Evolutionary conservation across 2,329 filamentous ascomycete genomes (phyloP).

Genomic region (Colletotrichum noveboracense): DNA sequence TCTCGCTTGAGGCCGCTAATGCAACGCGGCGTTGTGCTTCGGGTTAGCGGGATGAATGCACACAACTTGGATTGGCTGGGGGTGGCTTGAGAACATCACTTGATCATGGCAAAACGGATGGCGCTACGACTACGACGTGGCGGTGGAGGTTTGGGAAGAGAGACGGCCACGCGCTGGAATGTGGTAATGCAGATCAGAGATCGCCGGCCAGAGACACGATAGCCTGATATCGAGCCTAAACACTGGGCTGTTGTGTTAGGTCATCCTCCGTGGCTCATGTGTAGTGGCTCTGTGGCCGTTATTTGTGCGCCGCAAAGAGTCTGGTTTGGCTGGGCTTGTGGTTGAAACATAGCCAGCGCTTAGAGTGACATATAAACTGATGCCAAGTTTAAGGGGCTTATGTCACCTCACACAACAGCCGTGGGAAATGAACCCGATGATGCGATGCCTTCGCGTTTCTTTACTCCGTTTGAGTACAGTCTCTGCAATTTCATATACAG

Average conservation of each 20-base stretch:
- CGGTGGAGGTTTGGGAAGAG: not conserved
- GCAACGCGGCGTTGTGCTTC: not conserved
- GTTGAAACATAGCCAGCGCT: not conserved
- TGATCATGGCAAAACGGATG: not conserved
- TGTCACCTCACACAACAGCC: not conserved
- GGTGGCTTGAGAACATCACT: not conserved
- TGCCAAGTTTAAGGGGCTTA: not conserved
- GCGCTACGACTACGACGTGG: not conserved
- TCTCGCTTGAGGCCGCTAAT: not conserved
- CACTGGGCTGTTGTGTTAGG: not conserved
- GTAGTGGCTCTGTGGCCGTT: not conserved
- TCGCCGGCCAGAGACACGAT: not conserved
- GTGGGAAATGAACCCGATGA: not conserved
- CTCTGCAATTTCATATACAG: not conserved
- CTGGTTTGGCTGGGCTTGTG: not conserved
- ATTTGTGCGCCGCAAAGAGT: not conserved
- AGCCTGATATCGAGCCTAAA: not conserved
- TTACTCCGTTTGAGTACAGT: rapidly evolving
- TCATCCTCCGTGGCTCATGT: not conserved
- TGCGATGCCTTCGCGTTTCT: not conserved
- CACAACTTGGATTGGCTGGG: not conserved
- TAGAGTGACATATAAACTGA: not conserved
- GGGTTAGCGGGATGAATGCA: not conserved
- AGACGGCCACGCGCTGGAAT: not conserved
- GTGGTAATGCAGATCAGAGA: not conserved